These are phyloP conservation scores for Endoconidiophora laricicola DNA, from an alignment of 2,329 filamentous ascomycete genomes.

Conservation along the genomic window DNA sequence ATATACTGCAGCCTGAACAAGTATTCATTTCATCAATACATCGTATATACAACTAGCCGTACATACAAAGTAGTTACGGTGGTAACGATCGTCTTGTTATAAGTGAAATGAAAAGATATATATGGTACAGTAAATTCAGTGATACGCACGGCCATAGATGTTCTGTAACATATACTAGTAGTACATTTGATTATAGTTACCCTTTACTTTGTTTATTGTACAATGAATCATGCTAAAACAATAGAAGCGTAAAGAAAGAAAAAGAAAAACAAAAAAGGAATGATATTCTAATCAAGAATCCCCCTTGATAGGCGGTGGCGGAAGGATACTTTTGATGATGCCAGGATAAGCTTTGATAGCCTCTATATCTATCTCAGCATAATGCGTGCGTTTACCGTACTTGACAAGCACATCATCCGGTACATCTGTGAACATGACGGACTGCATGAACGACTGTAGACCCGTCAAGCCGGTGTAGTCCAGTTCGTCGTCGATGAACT, in stretches of 20 bases:
- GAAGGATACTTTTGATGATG: not conserved
- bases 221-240: too few species aligned
- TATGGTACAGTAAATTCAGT: too few species aligned
- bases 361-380: not conserved
- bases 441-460: conserved; percentile 1
- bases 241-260: too few species aligned
- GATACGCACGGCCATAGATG: not conserved
- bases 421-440: conserved; percentile 16
- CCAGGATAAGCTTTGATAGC: not conserved
- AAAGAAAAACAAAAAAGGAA: not conserved
- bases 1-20: too few species aligned
- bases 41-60: too few species aligned
- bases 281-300: not conserved
- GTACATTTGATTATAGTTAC: not conserved
- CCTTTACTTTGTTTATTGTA: too few species aligned
- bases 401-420: not conserved
- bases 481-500: conserved; percentile 13
- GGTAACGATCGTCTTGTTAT: not conserved
- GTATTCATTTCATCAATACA: too few species aligned
- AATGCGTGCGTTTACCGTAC: conserved; percentile 4
- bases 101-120: not conserved
- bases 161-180: not conserved
- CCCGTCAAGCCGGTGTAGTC: conserved; percentile 21
- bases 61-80: too few species aligned
- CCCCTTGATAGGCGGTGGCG: not conserved